Evolutionary conservation across 2,329 filamentous ascomycete species (phyloP).

Genomic region (Colletotrichum caudatum): DNA sequence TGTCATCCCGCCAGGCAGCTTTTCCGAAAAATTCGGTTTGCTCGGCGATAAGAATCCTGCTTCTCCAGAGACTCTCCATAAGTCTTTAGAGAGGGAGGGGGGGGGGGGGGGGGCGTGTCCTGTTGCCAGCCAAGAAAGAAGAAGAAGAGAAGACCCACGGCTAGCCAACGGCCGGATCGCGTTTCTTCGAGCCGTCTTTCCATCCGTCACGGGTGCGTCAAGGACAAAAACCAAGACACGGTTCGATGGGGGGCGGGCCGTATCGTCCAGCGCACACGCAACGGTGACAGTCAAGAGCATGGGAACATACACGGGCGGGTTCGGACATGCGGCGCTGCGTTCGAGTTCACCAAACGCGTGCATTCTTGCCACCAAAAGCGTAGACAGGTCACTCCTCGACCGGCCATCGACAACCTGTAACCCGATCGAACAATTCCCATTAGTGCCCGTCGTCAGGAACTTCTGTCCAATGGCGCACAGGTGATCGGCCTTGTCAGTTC

Average conservation of each 20-base stretch:
- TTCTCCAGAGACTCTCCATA: background rate
- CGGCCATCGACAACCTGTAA: slow-evolving; percentile 2
- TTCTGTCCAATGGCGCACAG: slow-evolving; percentile 10
- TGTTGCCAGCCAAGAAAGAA: background rate
- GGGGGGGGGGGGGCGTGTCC: background rate
- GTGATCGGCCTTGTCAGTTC: slow-evolving; percentile 11
- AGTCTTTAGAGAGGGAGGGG: background rate
- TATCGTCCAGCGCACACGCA: slow-evolving; percentile 5
- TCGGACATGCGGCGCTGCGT: background rate
- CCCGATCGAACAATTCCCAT: slow-evolving; percentile 27
- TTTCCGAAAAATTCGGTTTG: background rate
- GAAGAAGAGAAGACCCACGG: no score
- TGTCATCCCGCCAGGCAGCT: no score
- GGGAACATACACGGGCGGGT: background rate
- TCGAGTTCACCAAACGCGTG: background rate
- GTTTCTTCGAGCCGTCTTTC: background rate
- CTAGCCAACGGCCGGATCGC: slow-evolving; percentile 1
- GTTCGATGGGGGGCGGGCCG: background rate
- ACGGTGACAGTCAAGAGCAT: background rate
- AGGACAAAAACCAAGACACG: background rate
- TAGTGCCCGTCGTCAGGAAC: background rate
- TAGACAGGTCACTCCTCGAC: background rate
- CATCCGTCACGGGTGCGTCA: background rate
- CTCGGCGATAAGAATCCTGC: background rate
- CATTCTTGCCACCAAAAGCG: background rate